These are phyloP conservation scores for Phytophthora ohioensis DNA, from an alignment of 352 stramenopile species.

Conservation along the genomic window DNA sequence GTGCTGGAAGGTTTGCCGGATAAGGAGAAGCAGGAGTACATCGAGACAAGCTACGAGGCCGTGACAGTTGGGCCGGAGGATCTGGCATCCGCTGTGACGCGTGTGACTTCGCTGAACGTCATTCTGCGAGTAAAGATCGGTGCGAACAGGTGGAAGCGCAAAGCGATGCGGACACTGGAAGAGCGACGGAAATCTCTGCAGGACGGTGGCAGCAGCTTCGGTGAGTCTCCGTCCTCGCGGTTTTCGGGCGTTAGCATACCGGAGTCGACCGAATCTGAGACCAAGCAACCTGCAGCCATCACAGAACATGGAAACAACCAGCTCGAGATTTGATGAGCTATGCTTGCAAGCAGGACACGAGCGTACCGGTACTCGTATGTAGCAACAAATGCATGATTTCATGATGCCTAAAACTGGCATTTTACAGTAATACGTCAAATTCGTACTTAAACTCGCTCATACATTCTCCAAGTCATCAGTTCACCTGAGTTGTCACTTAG, in stretches of 20 bases:
- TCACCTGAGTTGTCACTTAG: slow-evolving; percentile 22
- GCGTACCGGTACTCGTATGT: slow-evolving; percentile 1
- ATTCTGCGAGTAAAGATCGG: slow-evolving; percentile 83
- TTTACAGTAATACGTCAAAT: slow-evolving; percentile 21
- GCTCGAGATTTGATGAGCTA: slow-evolving; percentile 50
- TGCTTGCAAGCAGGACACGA: background rate
- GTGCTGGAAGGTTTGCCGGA: slow-evolving; percentile 64
- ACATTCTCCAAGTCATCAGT: slow-evolving; percentile 4
- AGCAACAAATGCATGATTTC: slow-evolving; percentile 18
- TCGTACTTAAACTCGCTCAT: slow-evolving; percentile 19
- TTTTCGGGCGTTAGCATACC: slow-evolving; percentile 34
- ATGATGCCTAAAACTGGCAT: slow-evolving; percentile 13
- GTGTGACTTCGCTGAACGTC: slow-evolving; percentile 77
- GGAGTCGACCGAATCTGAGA: slow-evolving; percentile 38
- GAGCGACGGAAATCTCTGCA: slow-evolving; percentile 49
- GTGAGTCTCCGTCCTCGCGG: slow-evolving; percentile 28
- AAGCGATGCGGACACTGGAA: slow-evolving; percentile 70
- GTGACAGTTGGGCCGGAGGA: slow-evolving; percentile 73
- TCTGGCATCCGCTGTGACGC: slow-evolving; percentile 72
- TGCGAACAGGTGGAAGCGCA: slow-evolving; percentile 81
- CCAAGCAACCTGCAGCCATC: slow-evolving; percentile 19
- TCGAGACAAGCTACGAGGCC: slow-evolving; percentile 56
- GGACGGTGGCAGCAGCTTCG: slow-evolving; percentile 30
- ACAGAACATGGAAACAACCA: slow-evolving; percentile 44
- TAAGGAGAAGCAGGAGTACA: slow-evolving; percentile 48